A percentile compares a stretch with the other conserved stretches of the same genome.
Conservation (phyloP, 2,329 filamentous ascomycete species). For the Leptographium radiaticola region DNA sequence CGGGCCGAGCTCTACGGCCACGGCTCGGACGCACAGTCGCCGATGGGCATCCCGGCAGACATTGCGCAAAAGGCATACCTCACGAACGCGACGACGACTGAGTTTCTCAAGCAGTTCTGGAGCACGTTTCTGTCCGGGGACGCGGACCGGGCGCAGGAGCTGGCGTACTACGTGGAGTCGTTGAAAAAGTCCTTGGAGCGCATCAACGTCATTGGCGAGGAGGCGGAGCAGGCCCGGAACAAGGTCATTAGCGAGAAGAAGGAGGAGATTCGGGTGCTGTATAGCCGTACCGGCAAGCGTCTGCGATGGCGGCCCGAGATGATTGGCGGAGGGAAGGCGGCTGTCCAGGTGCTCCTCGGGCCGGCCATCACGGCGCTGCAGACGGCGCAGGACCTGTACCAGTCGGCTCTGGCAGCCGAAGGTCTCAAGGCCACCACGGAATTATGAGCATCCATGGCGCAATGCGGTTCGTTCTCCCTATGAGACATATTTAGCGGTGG, state of each 20-base stretch:
- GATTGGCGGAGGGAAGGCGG: constrained; percentile 61
- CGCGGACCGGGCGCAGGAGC: constrained; percentile 63
- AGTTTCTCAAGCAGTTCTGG: constrained; percentile 98
- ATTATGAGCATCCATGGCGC: no score
- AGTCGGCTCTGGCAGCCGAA: constrained; percentile 12
- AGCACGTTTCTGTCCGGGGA: constrained; percentile 81
- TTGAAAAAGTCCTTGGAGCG: constrained; percentile 63
- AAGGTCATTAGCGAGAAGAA: constrained; percentile 54
- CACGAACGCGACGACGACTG: constrained; percentile 84
- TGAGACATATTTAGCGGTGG: no score
- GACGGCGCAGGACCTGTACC: constrained; percentile 38
- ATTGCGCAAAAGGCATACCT: constrained; percentile 45
- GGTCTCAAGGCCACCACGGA: constrained; percentile 12
- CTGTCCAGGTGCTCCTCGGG: constrained; percentile 62
- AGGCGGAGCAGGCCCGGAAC: constrained; percentile 64
- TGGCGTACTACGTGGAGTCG: constrained; percentile 71
- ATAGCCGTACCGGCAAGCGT: constrained; percentile 61
- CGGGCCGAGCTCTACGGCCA: constrained; percentile 44
- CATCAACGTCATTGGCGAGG: constrained; percentile 66
- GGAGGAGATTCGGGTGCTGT: constrained; percentile 56
- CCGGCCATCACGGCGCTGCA: constrained; percentile 60
- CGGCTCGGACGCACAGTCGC: constrained; percentile 31
- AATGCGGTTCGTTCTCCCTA: no score
- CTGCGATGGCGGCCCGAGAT: constrained; percentile 53
- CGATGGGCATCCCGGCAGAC: constrained; percentile 42